A percentile compares a stretch with the other conserved stretches of the same genome.
Evolutionary conservation across 163 green algal species (phyloP).

Genomic region (Smithsoniella earleae): DNA sequence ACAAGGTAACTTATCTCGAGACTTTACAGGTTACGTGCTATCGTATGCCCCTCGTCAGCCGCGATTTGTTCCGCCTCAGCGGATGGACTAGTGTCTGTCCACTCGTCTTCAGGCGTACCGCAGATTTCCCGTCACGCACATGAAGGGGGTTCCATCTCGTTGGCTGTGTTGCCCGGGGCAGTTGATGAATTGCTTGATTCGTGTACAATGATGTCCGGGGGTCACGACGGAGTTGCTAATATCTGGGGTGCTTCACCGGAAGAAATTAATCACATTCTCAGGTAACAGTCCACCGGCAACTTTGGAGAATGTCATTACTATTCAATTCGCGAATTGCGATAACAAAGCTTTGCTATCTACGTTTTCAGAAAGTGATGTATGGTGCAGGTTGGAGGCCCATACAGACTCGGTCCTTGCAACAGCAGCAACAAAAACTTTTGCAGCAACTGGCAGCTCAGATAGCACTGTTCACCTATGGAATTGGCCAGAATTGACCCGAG

Average conservation of each 20-base stretch:
- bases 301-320: too few relatives aligned
- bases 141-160: background rate
- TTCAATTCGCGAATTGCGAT: too few relatives aligned
- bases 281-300: too few relatives aligned
- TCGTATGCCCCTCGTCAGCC: background rate
- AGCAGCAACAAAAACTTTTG: background rate
- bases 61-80: background rate
- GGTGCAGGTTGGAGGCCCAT: constrained; percentile 9
- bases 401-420: background rate
- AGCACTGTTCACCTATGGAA: background rate
- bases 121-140: background rate
- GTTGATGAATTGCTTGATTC: background rate
- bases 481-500: background rate
- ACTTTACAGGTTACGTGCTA: background rate
- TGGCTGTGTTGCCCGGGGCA: background rate
- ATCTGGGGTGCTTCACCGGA: too few relatives aligned
- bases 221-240: background rate
- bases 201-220: background rate
- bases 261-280: too few relatives aligned
- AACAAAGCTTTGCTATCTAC: too few relatives aligned
- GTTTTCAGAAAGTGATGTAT: too few relatives aligned
- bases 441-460: background rate
- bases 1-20: too few relatives aligned
- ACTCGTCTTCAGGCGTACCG: background rate
- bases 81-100: background rate